A percentile compares a stretch with the other conserved stretches of the same genome.
Evolutionary conservation across 768 basidiomycete genomes (phyloP).

Genomic region (Gyrodon lividus): DNA sequence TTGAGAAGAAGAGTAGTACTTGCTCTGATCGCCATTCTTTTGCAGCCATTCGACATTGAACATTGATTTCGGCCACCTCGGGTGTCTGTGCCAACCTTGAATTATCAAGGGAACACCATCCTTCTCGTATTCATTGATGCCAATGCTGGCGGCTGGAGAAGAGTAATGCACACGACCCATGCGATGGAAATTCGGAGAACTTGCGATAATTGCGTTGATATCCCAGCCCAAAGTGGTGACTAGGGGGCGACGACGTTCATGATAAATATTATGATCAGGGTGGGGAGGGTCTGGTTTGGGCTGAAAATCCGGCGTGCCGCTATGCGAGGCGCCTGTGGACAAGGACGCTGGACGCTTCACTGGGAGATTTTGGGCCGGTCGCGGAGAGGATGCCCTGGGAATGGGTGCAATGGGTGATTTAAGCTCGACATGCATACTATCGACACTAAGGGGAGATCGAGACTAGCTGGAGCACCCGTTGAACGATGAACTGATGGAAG

Average conservation of each 20-base stretch:
- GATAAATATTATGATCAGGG: not conserved
- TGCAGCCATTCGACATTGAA: slow-evolving; percentile 60
- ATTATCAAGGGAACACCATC: slow-evolving; percentile 64
- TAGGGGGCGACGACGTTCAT: slow-evolving; percentile 8
- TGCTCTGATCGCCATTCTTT: slow-evolving; percentile 32
- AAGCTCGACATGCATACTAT: not conserved
- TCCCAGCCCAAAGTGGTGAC: slow-evolving; percentile 54
- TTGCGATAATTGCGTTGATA: slow-evolving; percentile 38
- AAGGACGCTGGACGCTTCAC: not conserved
- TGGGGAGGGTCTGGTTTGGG: not conserved
- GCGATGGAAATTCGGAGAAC: slow-evolving; percentile 41
- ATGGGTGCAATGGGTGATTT: not conserved
- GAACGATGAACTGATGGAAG: too few species aligned
- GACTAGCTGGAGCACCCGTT: too few species aligned
- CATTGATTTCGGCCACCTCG: slow-evolving; percentile 51
- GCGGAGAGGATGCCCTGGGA: not conserved
- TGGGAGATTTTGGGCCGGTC: not conserved
- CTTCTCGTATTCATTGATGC: slow-evolving; percentile 46
- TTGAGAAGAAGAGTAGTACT: not conserved
- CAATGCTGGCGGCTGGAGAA: slow-evolving; percentile 27
- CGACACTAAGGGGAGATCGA: too few species aligned
- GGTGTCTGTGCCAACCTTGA: slow-evolving; percentile 53
- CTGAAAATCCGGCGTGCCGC: not conserved
- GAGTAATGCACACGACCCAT: slow-evolving; percentile 38
- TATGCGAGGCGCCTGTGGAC: not conserved